Evolutionary conservation across 2,329 filamentous ascomycete genomes (phyloP).

Genomic region (Neonectria sp.): DNA sequence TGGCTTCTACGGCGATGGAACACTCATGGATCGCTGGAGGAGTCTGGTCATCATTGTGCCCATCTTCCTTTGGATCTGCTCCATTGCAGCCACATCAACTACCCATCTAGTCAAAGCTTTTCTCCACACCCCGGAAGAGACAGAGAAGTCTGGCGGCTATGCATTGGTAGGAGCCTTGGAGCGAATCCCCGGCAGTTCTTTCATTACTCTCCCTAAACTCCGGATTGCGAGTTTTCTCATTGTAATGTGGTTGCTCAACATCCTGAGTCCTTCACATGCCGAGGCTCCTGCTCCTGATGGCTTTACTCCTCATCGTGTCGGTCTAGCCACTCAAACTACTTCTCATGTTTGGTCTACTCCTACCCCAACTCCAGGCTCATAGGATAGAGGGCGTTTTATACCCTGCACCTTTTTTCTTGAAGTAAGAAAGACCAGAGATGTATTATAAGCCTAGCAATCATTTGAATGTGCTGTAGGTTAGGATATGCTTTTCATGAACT

Average conservation of each 20-base stretch:
- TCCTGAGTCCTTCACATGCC: slow-evolving; percentile 8
- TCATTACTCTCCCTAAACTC: background rate
- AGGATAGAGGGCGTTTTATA: background rate
- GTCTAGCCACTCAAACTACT: background rate
- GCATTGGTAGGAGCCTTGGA: background rate
- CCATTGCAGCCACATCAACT: background rate
- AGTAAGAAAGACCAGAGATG: too few species aligned
- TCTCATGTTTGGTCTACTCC: background rate
- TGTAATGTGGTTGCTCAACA: slow-evolving; percentile 8
- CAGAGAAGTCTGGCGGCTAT: background rate
- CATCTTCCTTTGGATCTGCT: slow-evolving; percentile 39
- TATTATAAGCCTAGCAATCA: too few species aligned
- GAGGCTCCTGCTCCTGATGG: background rate
- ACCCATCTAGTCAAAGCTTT: background rate
- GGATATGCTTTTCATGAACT: too few species aligned
- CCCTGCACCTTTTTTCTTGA: background rate
- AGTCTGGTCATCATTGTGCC: slow-evolving; percentile 42
- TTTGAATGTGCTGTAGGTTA: too few species aligned
- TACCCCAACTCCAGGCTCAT: background rate
- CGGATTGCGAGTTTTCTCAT: slow-evolving; percentile 4
- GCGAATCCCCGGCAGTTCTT: background rate
- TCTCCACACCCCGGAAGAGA: background rate
- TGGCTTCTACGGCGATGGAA: slow-evolving; percentile 37
- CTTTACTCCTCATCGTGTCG: slow-evolving; percentile 8
- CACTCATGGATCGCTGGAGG: slow-evolving; percentile 44